Base-by-base conservation (phyloP, 73 alveolate genomes). In the Paramecium caudatum region DNA sequence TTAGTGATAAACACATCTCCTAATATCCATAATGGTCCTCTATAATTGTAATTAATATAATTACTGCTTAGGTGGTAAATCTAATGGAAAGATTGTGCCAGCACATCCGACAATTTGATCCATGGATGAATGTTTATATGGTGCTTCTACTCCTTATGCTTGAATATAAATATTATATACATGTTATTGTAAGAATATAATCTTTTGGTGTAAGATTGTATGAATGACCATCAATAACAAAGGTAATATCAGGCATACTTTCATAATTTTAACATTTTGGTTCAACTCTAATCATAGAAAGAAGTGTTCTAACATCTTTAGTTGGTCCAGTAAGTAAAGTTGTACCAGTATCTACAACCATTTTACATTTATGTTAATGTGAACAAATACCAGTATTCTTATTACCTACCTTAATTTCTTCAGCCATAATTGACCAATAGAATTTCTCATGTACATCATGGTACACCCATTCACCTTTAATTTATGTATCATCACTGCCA, bases 1-100 rank as follows among this genome's bases (percentile, higher is more conserved):
- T 91, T 94, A 46, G 95, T 92, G 91, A 94, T 91, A 91, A 94
- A 90, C 27, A 91, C 85, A 45, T 94, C 97, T 13, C 97, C 97
- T 17, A 94, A 63, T 27, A 91, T 91, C 95, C 95, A 91, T 41
- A 86, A 19, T 9, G 91, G 91, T 4, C 92, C 91, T 78, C 88
- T 86, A 62, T 27, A 43, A 62, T 37, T 3, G 17, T 9, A 62
- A 61, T 33, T 8, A 17, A 62, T 19, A 37, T 23, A 7, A 19
- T 36, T 85, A 62, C 82, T 61, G 21, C 43, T 85, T 86, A 1
- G 49, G 55, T 10, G 82, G 81, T 33, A 82, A 61, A 82, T 50
- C 63, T 27, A 50, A 50, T 16, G 82, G 83, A 25, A 82, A 82
- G 17, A 82, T 33, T 3, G 88, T 25, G 16, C 82, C 88, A 49